Evolutionary conservation across 2,329 filamentous ascomycete species (phyloP), one percentile per base, ranked within the genome.

Genomic region (Neonectria coccinea): DNA sequence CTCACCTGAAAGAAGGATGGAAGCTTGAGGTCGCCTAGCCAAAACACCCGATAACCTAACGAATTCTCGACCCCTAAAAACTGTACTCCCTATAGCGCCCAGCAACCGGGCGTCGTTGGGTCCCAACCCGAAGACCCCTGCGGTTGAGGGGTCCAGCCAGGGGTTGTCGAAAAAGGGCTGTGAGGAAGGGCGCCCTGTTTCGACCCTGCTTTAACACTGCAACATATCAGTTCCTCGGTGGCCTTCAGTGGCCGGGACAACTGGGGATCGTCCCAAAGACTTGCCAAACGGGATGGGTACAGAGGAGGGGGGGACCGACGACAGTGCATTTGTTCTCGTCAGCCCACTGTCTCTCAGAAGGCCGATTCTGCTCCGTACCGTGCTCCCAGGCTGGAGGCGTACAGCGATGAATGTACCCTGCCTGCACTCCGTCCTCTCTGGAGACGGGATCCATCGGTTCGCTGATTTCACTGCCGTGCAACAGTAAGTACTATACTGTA

Each of bases 381-480:
- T 39, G 36, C 14, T 16, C 14, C 14, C 16, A 39, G 6, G 6
- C 36, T 12, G 42, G 16, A 14, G n/a, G 25, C 47, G 22, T 27
- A 27, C 22, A 25, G 22, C 20, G 20, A 33, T 29, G 29, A 2
- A 29, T 10, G 29, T 29, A 12, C 31, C 9, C 31, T 25, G 25
- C 31, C 31, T 33, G 31, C 31, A 33, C 10, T 33, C 2, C 10
- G 31, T 33, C 31, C 31, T 25, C 25, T 25, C 25, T 25, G 25
- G 27, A 31, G 29, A n/a, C 36, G 36, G 36, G 36, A 39, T 39
- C 14, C 36, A n/a, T 31, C 27, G 47, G 47, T 12, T 18, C 16
- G 47, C 18, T 59, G 29, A 48, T 47, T n/a, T 41, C 56, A 42
- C 53, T 41, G 53, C 44, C 33, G 42, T 31, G 31, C 48, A 58